phyloP scores from a whole-genome alignment of 2,329 filamentous ascomycete species.

The Fusarium piperis region DNA sequence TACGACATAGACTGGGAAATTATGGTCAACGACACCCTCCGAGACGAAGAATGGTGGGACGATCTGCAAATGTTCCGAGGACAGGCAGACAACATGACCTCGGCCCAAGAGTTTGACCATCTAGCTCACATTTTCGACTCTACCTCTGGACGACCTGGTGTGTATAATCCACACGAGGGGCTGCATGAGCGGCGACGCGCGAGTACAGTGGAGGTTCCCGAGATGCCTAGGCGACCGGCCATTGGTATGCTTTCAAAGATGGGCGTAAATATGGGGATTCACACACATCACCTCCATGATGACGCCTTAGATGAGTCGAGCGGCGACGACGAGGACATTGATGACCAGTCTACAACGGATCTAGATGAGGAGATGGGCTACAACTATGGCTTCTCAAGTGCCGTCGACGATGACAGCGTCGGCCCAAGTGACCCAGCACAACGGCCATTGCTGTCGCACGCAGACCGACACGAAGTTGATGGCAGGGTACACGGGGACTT shows the following conservation, averaged over 20 bases:
- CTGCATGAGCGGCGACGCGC: conserved; percentile 47
- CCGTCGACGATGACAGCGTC: conserved; percentile 44
- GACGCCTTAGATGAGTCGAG: conserved; percentile 62
- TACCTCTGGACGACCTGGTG: conserved; percentile 53
- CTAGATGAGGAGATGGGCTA: conserved; percentile 44
- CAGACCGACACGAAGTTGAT: conserved; percentile 7
- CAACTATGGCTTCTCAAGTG: conserved; percentile 19
- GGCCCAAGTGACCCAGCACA: conserved; percentile 20
- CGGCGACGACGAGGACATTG: conserved; percentile 46
- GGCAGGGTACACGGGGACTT: conserved; percentile 19
- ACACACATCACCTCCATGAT: conserved; percentile 75
- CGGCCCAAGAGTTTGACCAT: conserved; percentile 55
- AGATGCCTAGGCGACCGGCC: conserved; percentile 69
- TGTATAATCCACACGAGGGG: conserved; percentile 55
- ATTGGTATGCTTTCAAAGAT: conserved; percentile 62
- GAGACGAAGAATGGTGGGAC: conserved; percentile 84
- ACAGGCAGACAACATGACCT: conserved; percentile 49
- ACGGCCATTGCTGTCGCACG: conserved; percentile 37
- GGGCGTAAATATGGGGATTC: conserved; percentile 77
- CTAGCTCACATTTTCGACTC: conserved; percentile 57
- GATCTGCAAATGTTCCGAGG: conserved; percentile 70
- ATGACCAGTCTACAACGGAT: conserved; percentile 45
- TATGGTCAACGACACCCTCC: conserved; percentile 72
- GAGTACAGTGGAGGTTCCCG: conserved; percentile 68
- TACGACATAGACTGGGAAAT: conserved; percentile 65